phyloP scores from a whole-genome alignment of 2,329 filamentous ascomycete species.

The Ceratocystis harringtonii region DNA sequence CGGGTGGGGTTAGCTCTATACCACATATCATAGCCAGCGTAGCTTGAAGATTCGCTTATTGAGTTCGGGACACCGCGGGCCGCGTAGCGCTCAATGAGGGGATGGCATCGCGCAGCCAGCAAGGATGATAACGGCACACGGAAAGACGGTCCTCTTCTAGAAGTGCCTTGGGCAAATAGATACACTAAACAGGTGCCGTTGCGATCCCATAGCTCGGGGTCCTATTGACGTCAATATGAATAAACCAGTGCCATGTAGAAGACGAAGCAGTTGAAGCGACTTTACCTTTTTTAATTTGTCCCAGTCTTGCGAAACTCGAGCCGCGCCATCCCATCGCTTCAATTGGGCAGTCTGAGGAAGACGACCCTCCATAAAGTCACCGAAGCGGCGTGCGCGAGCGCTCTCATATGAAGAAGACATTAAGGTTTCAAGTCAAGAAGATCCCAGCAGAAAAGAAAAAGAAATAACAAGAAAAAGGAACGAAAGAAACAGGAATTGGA shows the following conservation, averaged over 20 bases:
- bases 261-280: not conserved
- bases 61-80: slow-evolving; percentile 12
- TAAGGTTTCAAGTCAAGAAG: not conserved
- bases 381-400: slow-evolving; percentile 19
- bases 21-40: slow-evolving; percentile 24
- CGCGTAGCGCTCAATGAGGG: slow-evolving; percentile 40
- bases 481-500: not conserved
- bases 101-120: slow-evolving; percentile 41
- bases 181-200: slow-evolving; percentile 56
- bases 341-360: slow-evolving; percentile 23
- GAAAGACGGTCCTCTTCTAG: slow-evolving; percentile 51
- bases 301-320: slow-evolving; percentile 31
- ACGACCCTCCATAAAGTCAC: slow-evolving; percentile 23
- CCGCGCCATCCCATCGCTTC: slow-evolving; percentile 38
- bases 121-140: slow-evolving; percentile 45
- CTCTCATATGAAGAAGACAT: slow-evolving; percentile 7
- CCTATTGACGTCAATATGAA: slow-evolving; percentile 31
- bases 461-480: not conserved
- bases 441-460: not conserved
- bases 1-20: slow-evolving; percentile 22
- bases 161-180: slow-evolving; percentile 50
- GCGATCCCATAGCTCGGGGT: slow-evolving; percentile 54
- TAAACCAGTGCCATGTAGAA: slow-evolving; percentile 10
- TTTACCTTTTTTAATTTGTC: slow-evolving; percentile 33
- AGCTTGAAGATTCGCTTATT: slow-evolving; percentile 10